These are phyloP conservation scores for Phytophthora megakarya DNA, from an alignment of 352 stramenopile species.

Conservation along the genomic window DNA sequence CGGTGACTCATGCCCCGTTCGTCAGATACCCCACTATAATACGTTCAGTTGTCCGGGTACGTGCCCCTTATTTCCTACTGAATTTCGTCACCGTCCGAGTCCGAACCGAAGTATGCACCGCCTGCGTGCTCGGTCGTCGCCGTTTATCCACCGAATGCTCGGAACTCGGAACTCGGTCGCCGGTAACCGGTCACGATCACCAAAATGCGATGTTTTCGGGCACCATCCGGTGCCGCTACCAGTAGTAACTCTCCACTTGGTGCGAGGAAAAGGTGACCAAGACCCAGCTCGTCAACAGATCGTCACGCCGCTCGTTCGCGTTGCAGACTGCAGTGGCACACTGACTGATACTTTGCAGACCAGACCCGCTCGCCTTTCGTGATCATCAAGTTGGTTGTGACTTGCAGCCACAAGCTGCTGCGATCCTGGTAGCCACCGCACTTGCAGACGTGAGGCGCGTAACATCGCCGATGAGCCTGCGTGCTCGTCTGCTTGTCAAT, in stretches of 20 bases:
- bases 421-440: background rate
- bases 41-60: background rate
- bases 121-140: too few species aligned
- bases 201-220: constrained; percentile 12
- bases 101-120: constrained; percentile 7
- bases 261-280: constrained; percentile 1
- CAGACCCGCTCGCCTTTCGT: constrained; percentile 7
- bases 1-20: background rate
- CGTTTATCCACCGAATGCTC: constrained; percentile 1
- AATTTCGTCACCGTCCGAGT: constrained; percentile 12
- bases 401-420: background rate
- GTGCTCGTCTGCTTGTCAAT: constrained; percentile 20
- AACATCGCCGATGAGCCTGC: background rate
- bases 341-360: constrained; percentile 4
- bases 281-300: constrained; percentile 1
- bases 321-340: constrained; percentile 19
- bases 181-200: constrained; percentile 8
- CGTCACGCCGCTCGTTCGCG: constrained; percentile 19
- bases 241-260: background rate
- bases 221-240: constrained; percentile 4
- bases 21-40: background rate
- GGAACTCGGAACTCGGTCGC: too few species aligned
- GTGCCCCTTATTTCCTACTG: background rate
- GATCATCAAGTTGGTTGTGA: constrained; percentile 15
- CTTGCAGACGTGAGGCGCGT: background rate